Base-by-base conservation (phyloP, 208 protist species). In the Acanthamoeba castellanii region DNA sequence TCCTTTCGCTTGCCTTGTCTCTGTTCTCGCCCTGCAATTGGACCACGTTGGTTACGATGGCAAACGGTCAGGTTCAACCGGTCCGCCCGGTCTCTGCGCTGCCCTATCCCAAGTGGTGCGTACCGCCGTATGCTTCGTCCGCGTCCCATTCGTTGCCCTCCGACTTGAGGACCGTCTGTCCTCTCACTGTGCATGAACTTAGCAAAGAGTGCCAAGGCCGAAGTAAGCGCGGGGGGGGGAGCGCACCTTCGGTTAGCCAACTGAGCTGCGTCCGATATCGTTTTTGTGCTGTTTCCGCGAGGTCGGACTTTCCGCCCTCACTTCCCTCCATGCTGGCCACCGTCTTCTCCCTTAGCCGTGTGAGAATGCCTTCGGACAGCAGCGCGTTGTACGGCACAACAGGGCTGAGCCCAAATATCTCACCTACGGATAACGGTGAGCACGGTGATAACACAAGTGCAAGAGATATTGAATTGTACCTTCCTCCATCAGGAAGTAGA, bases 401-500 rank as follows among this genome's bases (percentile, higher is more conserved):
- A 2, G 88, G 88, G 30, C 88, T 64, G 27, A 93, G 61, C 20
- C 32, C 88, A 27, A 47, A 93, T 7, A 93, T 93, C 34, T 78
- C 88, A 9, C 88, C 81, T 88, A 25, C 32, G 16, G 8, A 45
- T 8, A 42, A 78, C 32, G 32, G 20, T 45, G 16, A 45, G n/a
- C 34, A 78, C 37, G 37, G 37, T 42, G 37, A 42, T 42, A 42
- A 42, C 37, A 42, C 30, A 27, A 72, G 66, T 37, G 66, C 37
- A 3, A 22, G 66, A 34, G 30, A 13, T 3, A 37, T 34, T 34
- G 20, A 55, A 1, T 11, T 42, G 52, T 66, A 88, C 81, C 88
- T 11, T 70, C 64, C 14, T 93, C 88, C 59, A 78, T 93, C 22
- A 93, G 66, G 66, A 93, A 93, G 27, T 93, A 93, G 30, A 93